Evolutionary conservation across 805 yeast genomes (phyloP).

Genomic region (Candida ipomoeae): DNA sequence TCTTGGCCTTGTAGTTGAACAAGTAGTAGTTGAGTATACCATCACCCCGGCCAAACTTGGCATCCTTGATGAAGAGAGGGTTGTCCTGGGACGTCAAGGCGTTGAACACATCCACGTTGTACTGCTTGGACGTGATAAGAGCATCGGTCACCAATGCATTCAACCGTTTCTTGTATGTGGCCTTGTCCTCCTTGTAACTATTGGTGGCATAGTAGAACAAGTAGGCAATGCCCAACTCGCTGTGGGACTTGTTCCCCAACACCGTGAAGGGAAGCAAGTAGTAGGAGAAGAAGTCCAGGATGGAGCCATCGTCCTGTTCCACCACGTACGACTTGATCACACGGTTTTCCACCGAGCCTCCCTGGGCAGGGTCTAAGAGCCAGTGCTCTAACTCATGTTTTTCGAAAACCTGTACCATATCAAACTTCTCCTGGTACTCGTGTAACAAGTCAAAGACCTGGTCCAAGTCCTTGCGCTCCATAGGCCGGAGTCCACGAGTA

Average conservation of each 20-base stretch:
- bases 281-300: slow-evolving; percentile 88
- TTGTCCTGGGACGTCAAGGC: slow-evolving; percentile 91
- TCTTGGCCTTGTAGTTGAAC: slow-evolving; percentile 83
- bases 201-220: slow-evolving; percentile 85
- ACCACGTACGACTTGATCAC: slow-evolving; percentile 80
- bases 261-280: slow-evolving; percentile 87
- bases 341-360: slow-evolving; percentile 25
- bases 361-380: slow-evolving; percentile 52
- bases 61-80: slow-evolving; percentile 69
- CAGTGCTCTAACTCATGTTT: slow-evolving; percentile 77
- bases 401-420: slow-evolving; percentile 63
- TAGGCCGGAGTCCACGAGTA: slow-evolving; percentile 52
- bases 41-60: slow-evolving; percentile 91
- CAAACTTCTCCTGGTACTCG: slow-evolving; percentile 65
- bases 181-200: slow-evolving; percentile 24
- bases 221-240: slow-evolving; percentile 79
- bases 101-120: slow-evolving; percentile 84
- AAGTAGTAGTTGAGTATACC: slow-evolving; percentile 87
- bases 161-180: slow-evolving; percentile 54
- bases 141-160: slow-evolving; percentile 65
- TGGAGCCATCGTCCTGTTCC: slow-evolving; percentile 53
- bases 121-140: slow-evolving; percentile 63
- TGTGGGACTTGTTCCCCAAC: slow-evolving; percentile 57
- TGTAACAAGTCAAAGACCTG: slow-evolving; percentile 57
- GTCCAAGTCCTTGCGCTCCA: slow-evolving; percentile 59